phyloP scores from a whole-genome alignment of 345 rosid species.

The Firmiana major region DNA sequence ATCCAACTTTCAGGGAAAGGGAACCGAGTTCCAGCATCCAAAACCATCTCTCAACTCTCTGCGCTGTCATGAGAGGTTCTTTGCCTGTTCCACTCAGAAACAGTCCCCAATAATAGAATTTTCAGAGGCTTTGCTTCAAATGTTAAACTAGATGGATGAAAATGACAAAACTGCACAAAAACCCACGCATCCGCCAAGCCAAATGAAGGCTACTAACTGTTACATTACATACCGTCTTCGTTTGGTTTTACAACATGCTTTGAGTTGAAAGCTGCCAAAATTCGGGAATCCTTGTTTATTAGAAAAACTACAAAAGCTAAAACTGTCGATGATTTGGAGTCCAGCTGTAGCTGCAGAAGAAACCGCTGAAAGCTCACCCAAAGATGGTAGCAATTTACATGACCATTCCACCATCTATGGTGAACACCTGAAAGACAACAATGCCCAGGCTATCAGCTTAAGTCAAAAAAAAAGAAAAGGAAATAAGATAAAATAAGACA shows the following conservation, averaged over 20 bases:
- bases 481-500: not conserved
- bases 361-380: not conserved
- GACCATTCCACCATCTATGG: slow-evolving; percentile 97
- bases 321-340: not conserved
- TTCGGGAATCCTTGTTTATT: not conserved
- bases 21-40: not conserved
- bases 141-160: not conserved
- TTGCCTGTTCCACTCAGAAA: no score
- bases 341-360: not conserved
- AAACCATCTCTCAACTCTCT: no score
- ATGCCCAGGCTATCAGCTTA: not conserved
- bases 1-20: not conserved
- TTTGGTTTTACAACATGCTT: not conserved
- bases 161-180: not conserved
- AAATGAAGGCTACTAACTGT: not conserved
- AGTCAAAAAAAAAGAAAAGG: not conserved
- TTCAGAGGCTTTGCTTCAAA: not conserved
- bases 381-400: slow-evolving; percentile 36
- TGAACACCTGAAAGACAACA: slow-evolving; percentile 54
- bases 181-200: not conserved
- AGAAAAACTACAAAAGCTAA: not conserved
- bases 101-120: not conserved
- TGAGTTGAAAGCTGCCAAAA: not conserved
- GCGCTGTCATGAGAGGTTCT: not conserved
- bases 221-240: not conserved